Evolutionary conservation across 2,329 filamentous ascomycete genomes (phyloP), one percentile per base, ranked within the genome.

Genomic region (Diaporthe vaccinii): DNA sequence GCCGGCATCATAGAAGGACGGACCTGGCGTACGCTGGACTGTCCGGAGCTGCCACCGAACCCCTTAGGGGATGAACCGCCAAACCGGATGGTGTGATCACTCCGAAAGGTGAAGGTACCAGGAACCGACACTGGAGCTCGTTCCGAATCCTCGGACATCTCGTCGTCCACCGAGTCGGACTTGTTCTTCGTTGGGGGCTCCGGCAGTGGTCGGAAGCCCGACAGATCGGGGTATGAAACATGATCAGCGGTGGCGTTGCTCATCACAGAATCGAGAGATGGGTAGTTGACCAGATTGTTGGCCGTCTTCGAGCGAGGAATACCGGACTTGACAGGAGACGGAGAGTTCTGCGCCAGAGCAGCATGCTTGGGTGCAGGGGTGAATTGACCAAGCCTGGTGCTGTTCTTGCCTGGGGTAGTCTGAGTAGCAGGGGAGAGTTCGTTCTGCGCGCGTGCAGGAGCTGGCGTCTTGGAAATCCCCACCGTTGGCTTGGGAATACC

Each of bases 361-460:
- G 85, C 83, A 25, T 85, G 84, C 77, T 94, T 89, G 49, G 92
- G 92, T 76, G 91, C 92, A 0, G 92, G 93, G 0, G 93, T 95
- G 80, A 98, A 98, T 69, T 94, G 92, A 49, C 98, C 94, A 74
- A 91, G 93, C 85, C 97, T 98, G 25, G 85, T 82, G 51, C 87
- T 81, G 83, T 92, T 94, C 34, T 92, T 89, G 44, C 92, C 92
- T 10, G 93, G 93, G 1, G 93, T 95, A 7, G 91, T 92, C 73
- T 91, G 84, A 8, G 89, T 87, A 25, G 87, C 82, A 4, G 86
- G 81, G 70, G 88, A 88, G 44, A 92, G 81, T 31, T 87, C 85
- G 79, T 90, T 91, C 44, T 91, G 86, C 17, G 88, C 81, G 25
- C 82, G 83, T 2, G 81, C 78, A 10, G 86, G 84, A 12, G 81